phyloP scores from a whole-genome alignment of 352 stramenopile species.

The Globisporangium canariense region DNA sequence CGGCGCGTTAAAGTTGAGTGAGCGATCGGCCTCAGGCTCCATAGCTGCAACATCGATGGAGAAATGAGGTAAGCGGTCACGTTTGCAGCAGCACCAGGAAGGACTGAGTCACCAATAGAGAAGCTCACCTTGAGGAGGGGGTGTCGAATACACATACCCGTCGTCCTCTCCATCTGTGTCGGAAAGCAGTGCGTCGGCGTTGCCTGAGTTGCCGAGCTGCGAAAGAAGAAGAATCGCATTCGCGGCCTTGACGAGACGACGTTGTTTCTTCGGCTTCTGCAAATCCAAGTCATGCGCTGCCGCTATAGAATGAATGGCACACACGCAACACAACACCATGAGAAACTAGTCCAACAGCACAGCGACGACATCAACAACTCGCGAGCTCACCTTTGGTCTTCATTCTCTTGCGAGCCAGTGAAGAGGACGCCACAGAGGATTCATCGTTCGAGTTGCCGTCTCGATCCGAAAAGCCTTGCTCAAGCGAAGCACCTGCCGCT shows the following conservation, averaged over 20 bases:
- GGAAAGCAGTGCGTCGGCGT: not conserved
- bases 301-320: not conserved
- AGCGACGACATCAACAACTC: not conserved
- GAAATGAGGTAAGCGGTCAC: not conserved
- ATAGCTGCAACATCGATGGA: not conserved
- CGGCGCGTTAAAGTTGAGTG: not conserved
- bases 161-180: not conserved
- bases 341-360: not conserved
- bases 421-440: not conserved
- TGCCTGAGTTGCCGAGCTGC: not conserved
- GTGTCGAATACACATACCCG: not conserved
- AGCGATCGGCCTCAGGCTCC: not conserved
- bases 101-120: not conserved
- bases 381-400: not conserved
- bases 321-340: not conserved
- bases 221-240: not conserved
- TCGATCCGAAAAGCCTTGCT: not conserved
- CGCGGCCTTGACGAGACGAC: not conserved
- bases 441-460: not conserved
- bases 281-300: not conserved
- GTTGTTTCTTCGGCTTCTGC: not conserved
- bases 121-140: conserved; percentile 3
- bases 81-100: not conserved
- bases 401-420: not conserved
- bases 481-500: not conserved